A percentile compares a stretch with the other conserved stretches of the same genome.
Conservation (phyloP, 441 rosid genomes). For the Adansonia grandidieri region DNA sequence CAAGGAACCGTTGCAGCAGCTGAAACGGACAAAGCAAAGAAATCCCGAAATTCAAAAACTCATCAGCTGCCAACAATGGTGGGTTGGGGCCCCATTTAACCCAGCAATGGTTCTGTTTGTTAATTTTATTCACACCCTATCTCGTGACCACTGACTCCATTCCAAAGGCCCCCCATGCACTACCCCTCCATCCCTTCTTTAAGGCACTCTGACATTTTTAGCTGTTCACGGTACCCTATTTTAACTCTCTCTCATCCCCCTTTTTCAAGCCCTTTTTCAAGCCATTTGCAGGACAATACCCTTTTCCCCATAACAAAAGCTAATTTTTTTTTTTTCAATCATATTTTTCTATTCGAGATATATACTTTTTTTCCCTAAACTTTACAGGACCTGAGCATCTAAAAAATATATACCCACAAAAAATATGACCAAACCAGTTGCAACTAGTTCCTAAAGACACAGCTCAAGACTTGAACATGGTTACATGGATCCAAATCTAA, state of each 20-base stretch:
- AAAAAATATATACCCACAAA: neutral
- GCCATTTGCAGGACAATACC: neutral
- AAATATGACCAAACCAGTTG: neutral
- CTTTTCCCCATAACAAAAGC: neutral
- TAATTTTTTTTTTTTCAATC: neutral
- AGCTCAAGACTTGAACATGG: neutral
- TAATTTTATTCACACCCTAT: neutral
- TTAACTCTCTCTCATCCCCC: neutral
- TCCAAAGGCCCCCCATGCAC: neutral
- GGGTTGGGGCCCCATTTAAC: neutral
- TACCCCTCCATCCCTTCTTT: neutral
- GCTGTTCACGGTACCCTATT: neutral
- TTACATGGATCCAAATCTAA: slow-evolving; percentile 6
- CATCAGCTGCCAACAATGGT: neutral
- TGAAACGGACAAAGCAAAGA: neutral
- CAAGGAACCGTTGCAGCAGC: neutral
- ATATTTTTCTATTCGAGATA: neutral
- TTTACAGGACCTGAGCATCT: neutral
- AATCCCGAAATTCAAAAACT: slow-evolving; percentile 2
- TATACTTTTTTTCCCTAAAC: neutral
- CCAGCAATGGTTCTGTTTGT: neutral
- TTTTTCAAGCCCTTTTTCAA: neutral
- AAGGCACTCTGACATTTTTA: slow-evolving; percentile 10
- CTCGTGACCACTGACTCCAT: slow-evolving; percentile 9
- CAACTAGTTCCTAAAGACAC: neutral